Evolutionary conservation across 441 rosid species (phyloP), one percentile per base, ranked within the genome.

Genomic region (Caryocar brasiliense): DNA sequence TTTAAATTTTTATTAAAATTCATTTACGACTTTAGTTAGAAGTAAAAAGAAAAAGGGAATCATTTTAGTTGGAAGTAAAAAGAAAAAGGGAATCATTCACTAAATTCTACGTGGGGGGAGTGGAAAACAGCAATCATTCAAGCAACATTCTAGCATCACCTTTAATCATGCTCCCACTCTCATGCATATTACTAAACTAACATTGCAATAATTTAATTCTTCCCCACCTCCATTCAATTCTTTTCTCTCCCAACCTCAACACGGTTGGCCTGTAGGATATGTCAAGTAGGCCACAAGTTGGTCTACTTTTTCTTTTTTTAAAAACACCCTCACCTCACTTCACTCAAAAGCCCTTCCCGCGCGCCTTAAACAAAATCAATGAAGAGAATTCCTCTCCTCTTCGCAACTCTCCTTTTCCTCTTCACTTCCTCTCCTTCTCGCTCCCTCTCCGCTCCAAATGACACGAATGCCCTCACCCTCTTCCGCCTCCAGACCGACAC

Each of bases 401-500:
- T 14, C 24, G n/a, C n/a, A n/a, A n/a, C n/a, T n/a, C 37, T 41
- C 61, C 55, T 23, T 58, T 50, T 29, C 50, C 51, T 38, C 62
- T 42, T 47, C 56, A 49, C 7, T 47, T 54, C 46, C 63, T 9
- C 54, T 4, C 47, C 27, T 0, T 47, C 70, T 15, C 19, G 34
- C 12, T 23, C 73, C 9, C 14, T 60, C 22, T 49, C 57, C 6
- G 25, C 35, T 1, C 63, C 67, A 17, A 82, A 91, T 54, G 95
- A 91, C 72, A 91, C 96, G 1, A 12, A 54, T 17, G 72, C 90
- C 20, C 93, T 86, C 62, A 77, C 82, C 11, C 80, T 81, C 67
- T 91, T 90, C 72, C 98, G 98, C 61, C 76, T 72, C 62, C 83
- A 76, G 17, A 71, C 90, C 6, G 98, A 91, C 67, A 35, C 84